Evolutionary conservation across 768 basidiomycete genomes (phyloP), one percentile per base, ranked within the genome.

Genomic region (Mrakia frigida): DNA sequence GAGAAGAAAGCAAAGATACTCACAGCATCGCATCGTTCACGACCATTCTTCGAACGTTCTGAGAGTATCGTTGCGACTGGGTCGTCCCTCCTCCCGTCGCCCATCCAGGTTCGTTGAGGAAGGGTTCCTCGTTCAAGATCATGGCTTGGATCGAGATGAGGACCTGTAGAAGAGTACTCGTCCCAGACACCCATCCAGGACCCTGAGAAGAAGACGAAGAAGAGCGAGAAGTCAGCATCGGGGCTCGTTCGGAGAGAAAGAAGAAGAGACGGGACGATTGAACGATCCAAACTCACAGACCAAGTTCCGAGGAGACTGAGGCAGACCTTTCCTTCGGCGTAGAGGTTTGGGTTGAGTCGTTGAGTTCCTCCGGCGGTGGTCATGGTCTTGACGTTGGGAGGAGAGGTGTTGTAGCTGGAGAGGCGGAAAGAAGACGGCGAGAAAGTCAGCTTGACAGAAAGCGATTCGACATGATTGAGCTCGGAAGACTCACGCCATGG

Each of bases 61-160:
- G 91, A 5, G 80, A 82, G 73, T 84, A 84, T 0, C 80, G 78
- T 63, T 81, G 80, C 50, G 81, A 81, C 14, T 56, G n/a, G 1
- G 73, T 7, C 7, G 79, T 60, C 7, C 76, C 76, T 7, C 73
- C 77, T 1, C 18, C 25, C 11, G 33, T 18, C 25, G 73, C 35
- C 77, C 79, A 77, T 35, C 91, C 93, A 28, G 94, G 94, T 82
- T 98, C 94, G 79, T 96, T 96, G 77, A 94, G 83, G 82, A 94
- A 96, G 13, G 95, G 92, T 80, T 94, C 94, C 28, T 96, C 95
- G 78, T 92, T 94, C 35, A 97, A 85, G 79, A 97, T 96, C 92
- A 98, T 93, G 23, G 92, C 93, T 43, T 74, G 73, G 35, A 77
- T 77, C 33, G 75, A 77, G 31, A 79, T 73, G 77, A 73, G 69